phyloP scores from a whole-genome alignment of 306 rosid species.

The Vicia villosa region DNA sequence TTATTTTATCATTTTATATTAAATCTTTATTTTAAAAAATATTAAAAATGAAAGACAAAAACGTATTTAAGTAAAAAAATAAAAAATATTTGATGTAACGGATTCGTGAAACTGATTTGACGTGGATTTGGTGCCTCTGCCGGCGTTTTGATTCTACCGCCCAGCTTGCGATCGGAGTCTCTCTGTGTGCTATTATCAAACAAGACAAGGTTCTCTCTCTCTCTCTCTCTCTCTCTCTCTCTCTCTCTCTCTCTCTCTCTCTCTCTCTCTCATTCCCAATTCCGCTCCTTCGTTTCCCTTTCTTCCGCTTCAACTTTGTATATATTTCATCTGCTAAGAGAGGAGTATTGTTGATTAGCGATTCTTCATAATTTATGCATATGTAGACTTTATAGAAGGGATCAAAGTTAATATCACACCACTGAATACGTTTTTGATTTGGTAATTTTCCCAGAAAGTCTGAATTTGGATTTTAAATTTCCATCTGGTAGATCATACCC shows the following conservation, averaged over 20 bases:
- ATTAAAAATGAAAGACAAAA: too few species aligned
- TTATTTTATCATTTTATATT: too few species aligned
- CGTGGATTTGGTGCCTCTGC: neutral
- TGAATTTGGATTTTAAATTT: neutral
- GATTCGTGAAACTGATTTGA: neutral
- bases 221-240: too few species aligned
- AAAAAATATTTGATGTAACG: neutral
- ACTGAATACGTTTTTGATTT: neutral
- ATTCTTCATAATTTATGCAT: neutral
- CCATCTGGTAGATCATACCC: neutral
- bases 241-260: too few species aligned
- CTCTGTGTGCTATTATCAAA: neutral
- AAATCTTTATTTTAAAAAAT: too few species aligned
- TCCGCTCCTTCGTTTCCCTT: neutral
- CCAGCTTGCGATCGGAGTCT: neutral
- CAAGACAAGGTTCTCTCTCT: neutral
- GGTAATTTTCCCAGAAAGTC: neutral
- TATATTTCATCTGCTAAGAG: neutral
- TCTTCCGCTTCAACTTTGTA: neutral
- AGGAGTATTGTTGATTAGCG: neutral
- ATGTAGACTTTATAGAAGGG: neutral
- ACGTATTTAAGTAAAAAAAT: too few species aligned
- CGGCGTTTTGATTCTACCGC: constrained; percentile 5
- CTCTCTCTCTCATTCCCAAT: neutral
- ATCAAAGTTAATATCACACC: neutral